Percentiles rank a stretch among this genome's conserved stretches.
Conservation (phyloP, 768 basidiomycete species). For the Pulveroboletus sp. region DNA sequence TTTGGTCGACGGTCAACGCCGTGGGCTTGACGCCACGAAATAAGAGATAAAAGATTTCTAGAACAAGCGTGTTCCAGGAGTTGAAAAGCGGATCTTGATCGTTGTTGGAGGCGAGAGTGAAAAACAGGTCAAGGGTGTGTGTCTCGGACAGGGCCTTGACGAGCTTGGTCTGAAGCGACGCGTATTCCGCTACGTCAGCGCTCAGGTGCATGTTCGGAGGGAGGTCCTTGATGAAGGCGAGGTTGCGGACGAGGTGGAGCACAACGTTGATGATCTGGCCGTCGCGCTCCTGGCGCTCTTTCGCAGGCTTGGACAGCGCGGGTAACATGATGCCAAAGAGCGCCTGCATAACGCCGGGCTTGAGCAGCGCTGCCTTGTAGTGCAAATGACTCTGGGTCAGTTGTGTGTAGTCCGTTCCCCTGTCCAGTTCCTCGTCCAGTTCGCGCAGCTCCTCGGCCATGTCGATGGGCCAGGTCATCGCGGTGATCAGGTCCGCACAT, state of each 20-base stretch:
- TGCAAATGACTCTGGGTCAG: conserved; percentile 74
- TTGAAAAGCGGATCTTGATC: conserved; percentile 76
- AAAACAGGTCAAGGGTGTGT: conserved; percentile 68
- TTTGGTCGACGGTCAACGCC: conserved; percentile 54
- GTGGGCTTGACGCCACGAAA: conserved; percentile 75
- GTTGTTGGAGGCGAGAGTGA: conserved; percentile 81
- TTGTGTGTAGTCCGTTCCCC: conserved; percentile 84
- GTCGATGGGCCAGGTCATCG: conserved; percentile 99
- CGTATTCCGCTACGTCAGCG: conserved; percentile 74
- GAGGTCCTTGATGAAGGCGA: conserved; percentile 90
- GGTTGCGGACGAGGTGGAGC: conserved; percentile 86
- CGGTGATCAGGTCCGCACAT: conserved; percentile 85
- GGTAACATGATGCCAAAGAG: conserved; percentile 75
- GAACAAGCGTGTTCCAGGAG: conserved; percentile 81
- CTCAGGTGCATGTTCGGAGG: conserved; percentile 67
- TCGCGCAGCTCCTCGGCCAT: conserved; percentile 92
- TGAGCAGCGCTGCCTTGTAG: conserved; percentile 78
- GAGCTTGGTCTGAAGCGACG: conserved; percentile 73
- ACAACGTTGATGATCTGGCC: conserved; percentile 84
- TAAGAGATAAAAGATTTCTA: conserved; percentile 91
- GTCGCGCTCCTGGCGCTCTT: conserved; percentile 76
- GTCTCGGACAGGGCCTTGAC: conserved; percentile 68
- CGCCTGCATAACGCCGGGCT: conserved; percentile 63
- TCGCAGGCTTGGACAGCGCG: conserved; percentile 62
- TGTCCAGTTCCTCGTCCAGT: conserved; percentile 74